Percentiles rank a stretch among this genome's conserved stretches.
phyloP scores from a whole-genome alignment of 2,329 filamentous ascomycete species.

The Zalaria obscura region DNA sequence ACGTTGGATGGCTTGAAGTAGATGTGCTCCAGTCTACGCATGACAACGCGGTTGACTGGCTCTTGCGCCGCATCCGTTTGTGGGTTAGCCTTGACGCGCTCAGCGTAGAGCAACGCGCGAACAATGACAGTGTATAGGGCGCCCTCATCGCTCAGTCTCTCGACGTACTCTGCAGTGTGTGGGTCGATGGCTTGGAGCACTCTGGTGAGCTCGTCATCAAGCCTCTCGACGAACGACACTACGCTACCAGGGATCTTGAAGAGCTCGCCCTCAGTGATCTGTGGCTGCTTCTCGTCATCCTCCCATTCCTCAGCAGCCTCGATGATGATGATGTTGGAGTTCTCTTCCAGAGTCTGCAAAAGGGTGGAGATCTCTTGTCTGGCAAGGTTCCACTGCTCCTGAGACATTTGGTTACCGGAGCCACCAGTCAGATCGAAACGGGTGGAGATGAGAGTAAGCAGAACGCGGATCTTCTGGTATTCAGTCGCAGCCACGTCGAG shows the following conservation, averaged over 20 bases:
- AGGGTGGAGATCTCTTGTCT: conserved; percentile 73
- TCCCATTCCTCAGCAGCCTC: conserved; percentile 97
- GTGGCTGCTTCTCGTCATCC: conserved; percentile 87
- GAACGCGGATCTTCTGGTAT: conserved; percentile 87
- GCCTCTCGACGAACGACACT: conserved; percentile 83
- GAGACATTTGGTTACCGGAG: conserved; percentile 67
- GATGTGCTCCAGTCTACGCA: conserved; percentile 88
- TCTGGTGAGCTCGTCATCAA: conserved; percentile 92
- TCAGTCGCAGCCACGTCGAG: conserved; percentile 76
- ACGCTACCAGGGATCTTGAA: conserved; percentile 89
- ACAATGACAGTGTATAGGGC: conserved; percentile 86
- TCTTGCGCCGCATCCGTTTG: conserved; percentile 68
- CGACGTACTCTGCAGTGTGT: conserved; percentile 97
- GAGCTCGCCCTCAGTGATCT: conserved; percentile 57
- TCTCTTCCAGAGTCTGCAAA: conserved; percentile 63
- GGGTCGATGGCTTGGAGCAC: conserved; percentile 97
- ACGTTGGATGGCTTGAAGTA: conserved; percentile 99
- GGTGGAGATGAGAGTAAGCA: conserved; percentile 81
- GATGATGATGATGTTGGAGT: conserved; percentile 69
- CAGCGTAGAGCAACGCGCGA: conserved; percentile 76
- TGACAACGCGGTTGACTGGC: conserved; percentile 79
- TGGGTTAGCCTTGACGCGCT: conserved; percentile 57
- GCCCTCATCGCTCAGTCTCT: conserved; percentile 82
- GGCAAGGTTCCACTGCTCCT: conserved; percentile 94
- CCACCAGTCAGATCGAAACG: conserved; percentile 85